phyloP scores from a whole-genome alignment of 805 yeast genomes.

The Vanderwaltozyma tropicalis region DNA sequence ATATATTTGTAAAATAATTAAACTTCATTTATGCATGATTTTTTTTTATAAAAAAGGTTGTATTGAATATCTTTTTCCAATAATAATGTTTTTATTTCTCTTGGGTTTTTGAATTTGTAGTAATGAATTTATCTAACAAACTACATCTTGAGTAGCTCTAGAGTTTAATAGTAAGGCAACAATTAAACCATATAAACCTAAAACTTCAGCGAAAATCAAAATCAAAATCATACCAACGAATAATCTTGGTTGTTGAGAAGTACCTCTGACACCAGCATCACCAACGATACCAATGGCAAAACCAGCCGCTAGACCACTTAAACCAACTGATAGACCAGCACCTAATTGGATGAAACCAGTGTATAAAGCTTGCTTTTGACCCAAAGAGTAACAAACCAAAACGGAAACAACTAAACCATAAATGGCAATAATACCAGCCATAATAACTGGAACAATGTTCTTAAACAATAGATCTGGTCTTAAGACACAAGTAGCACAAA shows the following conservation, averaged over 20 bases:
- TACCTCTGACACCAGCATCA: constrained; percentile 98
- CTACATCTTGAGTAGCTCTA: constrained; percentile 87
- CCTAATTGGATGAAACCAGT: constrained; percentile 97
- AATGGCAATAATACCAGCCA: constrained; percentile 99
- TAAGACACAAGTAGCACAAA: constrained; percentile 93
- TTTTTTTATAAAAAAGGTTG: too few relatives aligned
- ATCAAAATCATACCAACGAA: constrained; percentile 98
- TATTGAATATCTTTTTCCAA: neutral
- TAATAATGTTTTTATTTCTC: neutral
- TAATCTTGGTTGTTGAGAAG: constrained; percentile 95
- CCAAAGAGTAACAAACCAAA: constrained; percentile 78
- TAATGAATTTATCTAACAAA: constrained; percentile 50
- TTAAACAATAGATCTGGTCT: constrained; percentile 93
- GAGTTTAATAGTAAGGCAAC: constrained; percentile 97
- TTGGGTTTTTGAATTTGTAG: too few relatives aligned
- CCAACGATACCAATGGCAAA: constrained; percentile 99
- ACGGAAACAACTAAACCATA: constrained; percentile 96
- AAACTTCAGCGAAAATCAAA: constrained; percentile 96
- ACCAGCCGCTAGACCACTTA: constrained; percentile 96
- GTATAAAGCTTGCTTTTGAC: constrained; percentile 85
- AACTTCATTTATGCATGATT: neutral
- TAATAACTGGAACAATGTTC: constrained; percentile 92
- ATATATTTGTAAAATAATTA: too few relatives aligned
- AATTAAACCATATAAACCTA: constrained; percentile 96
- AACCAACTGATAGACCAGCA: constrained; percentile 95